Evolutionary conservation across 768 basidiomycete species (phyloP).

Genomic region (Sporobolomyces phaffii): DNA sequence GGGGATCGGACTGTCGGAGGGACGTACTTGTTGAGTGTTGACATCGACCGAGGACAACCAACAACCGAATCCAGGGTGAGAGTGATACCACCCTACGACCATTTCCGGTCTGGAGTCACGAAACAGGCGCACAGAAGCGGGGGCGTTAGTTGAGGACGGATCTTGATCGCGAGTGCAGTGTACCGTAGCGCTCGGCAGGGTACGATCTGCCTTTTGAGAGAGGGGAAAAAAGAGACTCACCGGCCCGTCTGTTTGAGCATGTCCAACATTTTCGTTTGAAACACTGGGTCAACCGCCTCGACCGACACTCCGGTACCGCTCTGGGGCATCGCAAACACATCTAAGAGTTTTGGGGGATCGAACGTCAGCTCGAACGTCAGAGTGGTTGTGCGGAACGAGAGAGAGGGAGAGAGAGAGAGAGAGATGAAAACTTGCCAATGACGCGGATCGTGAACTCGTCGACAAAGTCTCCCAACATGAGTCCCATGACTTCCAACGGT

Average conservation of each 20-base stretch:
- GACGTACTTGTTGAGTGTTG: constrained; percentile 88
- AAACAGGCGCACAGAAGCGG: too few relatives aligned
- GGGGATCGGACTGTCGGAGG: constrained; percentile 20
- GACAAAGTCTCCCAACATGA: constrained; percentile 95
- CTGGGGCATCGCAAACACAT: constrained; percentile 99
- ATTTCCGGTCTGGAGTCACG: constrained; percentile 67
- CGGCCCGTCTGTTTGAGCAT: constrained; percentile 99
- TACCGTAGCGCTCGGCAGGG: neutral
- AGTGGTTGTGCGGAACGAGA: neutral
- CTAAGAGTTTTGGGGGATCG: too few relatives aligned
- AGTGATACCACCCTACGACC: constrained; percentile 99
- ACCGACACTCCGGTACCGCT: constrained; percentile 95
- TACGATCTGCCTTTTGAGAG: neutral
- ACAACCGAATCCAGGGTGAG: constrained; percentile 98
- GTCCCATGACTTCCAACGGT: constrained; percentile 98
- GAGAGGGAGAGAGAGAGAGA: neutral
- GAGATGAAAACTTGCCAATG: constrained; percentile 10
- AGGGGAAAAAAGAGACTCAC: constrained; percentile 51
- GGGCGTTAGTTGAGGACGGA: too few relatives aligned
- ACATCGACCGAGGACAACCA: constrained; percentile 99
- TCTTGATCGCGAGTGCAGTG: too few relatives aligned
- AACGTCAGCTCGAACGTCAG: neutral
- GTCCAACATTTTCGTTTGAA: constrained; percentile 95
- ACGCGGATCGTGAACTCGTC: constrained; percentile 70
- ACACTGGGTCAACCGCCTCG: constrained; percentile 90